Conservation (phyloP, 2,329 filamentous ascomycete species). For the Podosphaera fusca region DNA sequence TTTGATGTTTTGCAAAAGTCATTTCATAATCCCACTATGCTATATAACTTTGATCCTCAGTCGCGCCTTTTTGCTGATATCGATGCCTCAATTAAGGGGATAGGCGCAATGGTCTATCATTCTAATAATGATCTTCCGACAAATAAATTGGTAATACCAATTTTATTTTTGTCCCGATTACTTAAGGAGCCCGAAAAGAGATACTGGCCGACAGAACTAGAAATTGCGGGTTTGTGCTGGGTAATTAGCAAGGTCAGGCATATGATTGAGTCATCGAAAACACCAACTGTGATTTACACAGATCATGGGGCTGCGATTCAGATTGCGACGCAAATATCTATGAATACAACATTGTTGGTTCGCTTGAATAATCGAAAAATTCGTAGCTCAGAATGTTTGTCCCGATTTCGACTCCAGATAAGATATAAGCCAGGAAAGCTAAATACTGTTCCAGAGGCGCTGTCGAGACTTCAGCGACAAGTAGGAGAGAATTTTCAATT, state of each 20-base stretch:
- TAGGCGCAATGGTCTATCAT: neutral
- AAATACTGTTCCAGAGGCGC: neutral
- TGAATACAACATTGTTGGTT: neutral
- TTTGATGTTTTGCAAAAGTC: neutral
- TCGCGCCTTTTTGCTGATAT: neutral
- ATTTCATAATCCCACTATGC: neutral
- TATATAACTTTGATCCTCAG: neutral
- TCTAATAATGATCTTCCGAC: neutral
- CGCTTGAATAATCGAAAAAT: neutral
- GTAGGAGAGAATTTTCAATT: too few relatives aligned
- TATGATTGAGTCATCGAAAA: neutral
- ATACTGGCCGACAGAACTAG: too few relatives aligned
- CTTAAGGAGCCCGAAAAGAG: too few relatives aligned
- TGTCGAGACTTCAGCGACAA: neutral
- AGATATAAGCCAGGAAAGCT: neutral
- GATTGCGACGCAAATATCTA: neutral
- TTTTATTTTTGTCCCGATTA: neutral
- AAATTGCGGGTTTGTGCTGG: too few relatives aligned
- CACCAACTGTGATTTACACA: neutral
- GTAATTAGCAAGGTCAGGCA: neutral
- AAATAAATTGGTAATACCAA: neutral
- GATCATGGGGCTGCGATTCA: neutral
- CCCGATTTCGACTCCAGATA: neutral
- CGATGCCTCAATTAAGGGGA: neutral
- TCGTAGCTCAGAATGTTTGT: neutral